Evolutionary conservation across 345 rosid species (phyloP).

Genomic region (Mercurialis annua): DNA sequence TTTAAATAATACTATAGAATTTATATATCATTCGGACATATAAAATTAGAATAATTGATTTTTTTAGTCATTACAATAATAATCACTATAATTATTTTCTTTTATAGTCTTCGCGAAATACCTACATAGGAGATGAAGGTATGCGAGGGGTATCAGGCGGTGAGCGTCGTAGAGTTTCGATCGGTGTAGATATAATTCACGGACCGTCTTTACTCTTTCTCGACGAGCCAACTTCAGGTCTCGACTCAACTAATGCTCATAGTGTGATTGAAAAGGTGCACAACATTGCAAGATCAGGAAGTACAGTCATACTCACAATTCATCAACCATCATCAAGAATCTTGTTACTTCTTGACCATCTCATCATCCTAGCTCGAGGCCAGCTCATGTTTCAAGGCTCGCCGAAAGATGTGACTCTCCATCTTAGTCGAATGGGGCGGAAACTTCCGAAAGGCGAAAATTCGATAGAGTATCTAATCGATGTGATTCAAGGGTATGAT

Average conservation of each 20-base stretch:
- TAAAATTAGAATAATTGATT: too few relatives aligned
- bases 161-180: conserved; percentile 61
- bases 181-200: conserved; percentile 61
- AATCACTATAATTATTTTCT: too few relatives aligned
- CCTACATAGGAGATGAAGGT: conserved; percentile 32
- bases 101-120: conserved; percentile 22
- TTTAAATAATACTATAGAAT: too few relatives aligned
- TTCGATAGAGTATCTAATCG: conserved; percentile 54
- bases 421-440: conserved; percentile 50
- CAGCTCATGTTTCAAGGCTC: conserved; percentile 68
- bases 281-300: conserved; percentile 56
- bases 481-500: conserved; percentile 60
- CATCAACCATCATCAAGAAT: conserved; percentile 67
- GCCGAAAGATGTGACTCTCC: conserved; percentile 48
- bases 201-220: conserved; percentile 57
- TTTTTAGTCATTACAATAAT: too few relatives aligned
- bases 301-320: conserved; percentile 66
- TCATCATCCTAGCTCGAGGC: conserved; percentile 59
- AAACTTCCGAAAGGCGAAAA: conserved; percentile 56
- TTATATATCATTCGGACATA: too few relatives aligned
- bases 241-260: conserved; percentile 63
- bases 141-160: conserved; percentile 55
- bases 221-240: conserved; percentile 77
- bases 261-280: conserved; percentile 63
- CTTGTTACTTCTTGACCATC: conserved; percentile 55